Percentiles rank a stretch among this genome's conserved stretches.
phyloP scores from a whole-genome alignment of 108 stramenopile genomes.

The Epithemia pelagica region DNA sequence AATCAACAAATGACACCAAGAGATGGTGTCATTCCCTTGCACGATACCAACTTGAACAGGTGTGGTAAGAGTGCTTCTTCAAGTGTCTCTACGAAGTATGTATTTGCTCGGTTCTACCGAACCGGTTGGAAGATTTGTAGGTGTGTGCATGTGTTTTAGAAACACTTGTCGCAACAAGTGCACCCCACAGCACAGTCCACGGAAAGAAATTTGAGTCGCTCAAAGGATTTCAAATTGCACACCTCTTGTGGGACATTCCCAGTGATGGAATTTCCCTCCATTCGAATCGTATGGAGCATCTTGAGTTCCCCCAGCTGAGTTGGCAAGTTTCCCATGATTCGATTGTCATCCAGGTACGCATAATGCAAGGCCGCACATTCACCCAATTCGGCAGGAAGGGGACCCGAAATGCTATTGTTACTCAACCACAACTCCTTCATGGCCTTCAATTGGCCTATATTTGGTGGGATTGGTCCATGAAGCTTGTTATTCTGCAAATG shows the following conservation, averaged over 20 bases:
- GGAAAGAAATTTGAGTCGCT: background rate
- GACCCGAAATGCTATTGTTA: constrained; percentile 18
- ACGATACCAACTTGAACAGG: too few relatives aligned
- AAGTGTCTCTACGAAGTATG: too few relatives aligned
- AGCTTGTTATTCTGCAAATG: constrained; percentile 47
- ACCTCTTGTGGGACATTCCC: constrained; percentile 16
- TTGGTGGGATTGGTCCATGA: constrained; percentile 39
- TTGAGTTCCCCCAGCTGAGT: constrained; percentile 10
- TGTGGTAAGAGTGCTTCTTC: too few relatives aligned
- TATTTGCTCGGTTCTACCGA: too few relatives aligned
- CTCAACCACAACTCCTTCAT: constrained; percentile 50
- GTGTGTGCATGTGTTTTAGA: too few relatives aligned
- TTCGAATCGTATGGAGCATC: constrained; percentile 7
- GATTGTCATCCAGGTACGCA: constrained; percentile 21
- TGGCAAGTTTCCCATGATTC: constrained; percentile 19
- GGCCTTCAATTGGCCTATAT: constrained; percentile 28
- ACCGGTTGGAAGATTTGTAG: too few relatives aligned
- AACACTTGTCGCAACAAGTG: background rate
- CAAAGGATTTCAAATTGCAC: background rate
- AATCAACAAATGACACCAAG: too few relatives aligned
- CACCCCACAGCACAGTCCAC: background rate
- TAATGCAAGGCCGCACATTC: constrained; percentile 10
- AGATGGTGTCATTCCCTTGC: too few relatives aligned
- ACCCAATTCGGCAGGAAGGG: constrained; percentile 34
- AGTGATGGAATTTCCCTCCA: constrained; percentile 12